phyloP scores from a whole-genome alignment of 2,329 filamentous ascomycete species.

The Calonectria hawksworthii region DNA sequence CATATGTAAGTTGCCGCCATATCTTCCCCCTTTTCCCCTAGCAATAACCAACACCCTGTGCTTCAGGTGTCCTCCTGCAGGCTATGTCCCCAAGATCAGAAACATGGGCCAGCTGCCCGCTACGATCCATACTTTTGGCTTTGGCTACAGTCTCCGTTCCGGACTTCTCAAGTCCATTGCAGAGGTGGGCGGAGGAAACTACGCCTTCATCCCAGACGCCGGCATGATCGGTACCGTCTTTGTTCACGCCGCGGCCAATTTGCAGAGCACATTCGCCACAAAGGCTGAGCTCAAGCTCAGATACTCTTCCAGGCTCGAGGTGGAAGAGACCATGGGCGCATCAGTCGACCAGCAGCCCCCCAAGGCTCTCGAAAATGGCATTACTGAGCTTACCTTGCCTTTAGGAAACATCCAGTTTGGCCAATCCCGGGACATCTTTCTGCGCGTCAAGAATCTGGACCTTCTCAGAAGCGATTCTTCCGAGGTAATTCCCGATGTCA shows the following conservation, averaged over 20 bases:
- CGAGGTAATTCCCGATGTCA: slow-evolving; percentile 24
- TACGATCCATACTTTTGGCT: slow-evolving; percentile 56
- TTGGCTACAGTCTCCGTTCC: slow-evolving; percentile 53
- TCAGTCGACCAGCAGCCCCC: slow-evolving; percentile 54
- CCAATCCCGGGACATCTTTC: slow-evolving; percentile 70
- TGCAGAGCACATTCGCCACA: slow-evolving; percentile 70
- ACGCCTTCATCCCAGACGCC: slow-evolving; percentile 72
- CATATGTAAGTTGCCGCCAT: slow-evolving; percentile 51
- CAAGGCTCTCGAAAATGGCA: slow-evolving; percentile 31
- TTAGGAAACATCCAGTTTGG: slow-evolving; percentile 71
- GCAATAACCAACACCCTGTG: neutral
- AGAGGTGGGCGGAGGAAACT: slow-evolving; percentile 69
- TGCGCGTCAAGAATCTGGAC: slow-evolving; percentile 51
- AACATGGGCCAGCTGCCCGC: slow-evolving; percentile 56
- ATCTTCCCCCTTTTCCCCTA: neutral
- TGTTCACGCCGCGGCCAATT: slow-evolving; percentile 72
- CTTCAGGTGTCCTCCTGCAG: slow-evolving; percentile 57
- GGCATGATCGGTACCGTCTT: slow-evolving; percentile 76
- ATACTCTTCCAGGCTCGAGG: slow-evolving; percentile 52
- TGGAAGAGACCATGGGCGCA: slow-evolving; percentile 57
- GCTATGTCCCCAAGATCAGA: slow-evolving; percentile 69
- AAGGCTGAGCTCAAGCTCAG: slow-evolving; percentile 59
- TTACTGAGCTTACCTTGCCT: slow-evolving; percentile 52
- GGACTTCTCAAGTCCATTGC: slow-evolving; percentile 72
- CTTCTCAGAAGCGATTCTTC: slow-evolving; percentile 1